Conservation (phyloP, 495 filamentous ascomycete species). For the Xylaria grammica region DNA sequence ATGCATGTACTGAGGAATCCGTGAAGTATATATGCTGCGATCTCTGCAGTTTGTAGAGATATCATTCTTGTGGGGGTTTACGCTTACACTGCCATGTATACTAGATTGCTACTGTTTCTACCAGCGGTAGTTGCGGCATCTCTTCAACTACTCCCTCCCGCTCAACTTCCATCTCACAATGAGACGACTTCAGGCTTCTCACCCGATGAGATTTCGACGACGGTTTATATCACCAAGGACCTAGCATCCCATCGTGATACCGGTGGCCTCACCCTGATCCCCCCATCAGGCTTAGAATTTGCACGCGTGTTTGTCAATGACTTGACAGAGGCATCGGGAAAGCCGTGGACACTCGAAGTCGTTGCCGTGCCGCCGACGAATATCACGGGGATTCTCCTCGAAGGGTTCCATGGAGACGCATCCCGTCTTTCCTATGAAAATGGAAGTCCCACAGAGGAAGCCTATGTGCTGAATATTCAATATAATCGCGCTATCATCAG, state of each 20-base stretch:
- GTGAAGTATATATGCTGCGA: not conserved
- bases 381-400: slow-evolving; percentile 20
- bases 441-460: slow-evolving; percentile 53
- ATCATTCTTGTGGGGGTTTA: too few species aligned
- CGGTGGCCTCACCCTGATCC: slow-evolving; percentile 58
- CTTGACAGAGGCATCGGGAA: slow-evolving; percentile 34
- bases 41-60: not conserved
- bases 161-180: not conserved
- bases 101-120: not conserved
- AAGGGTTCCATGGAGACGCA: slow-evolving; percentile 7
- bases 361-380: not conserved
- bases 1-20: not conserved
- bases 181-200: slow-evolving; percentile 8
- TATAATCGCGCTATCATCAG: slow-evolving; percentile 17
- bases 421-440: slow-evolving; percentile 51
- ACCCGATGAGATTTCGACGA: slow-evolving; percentile 8
- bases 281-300: slow-evolving; percentile 55
- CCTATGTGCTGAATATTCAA: slow-evolving; percentile 50
- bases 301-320: slow-evolving; percentile 53
- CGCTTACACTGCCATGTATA: slow-evolving; percentile 23
- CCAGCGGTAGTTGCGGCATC: slow-evolving; percentile 15
- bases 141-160: slow-evolving; percentile 18
- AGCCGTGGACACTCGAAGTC: slow-evolving; percentile 17
- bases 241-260: slow-evolving; percentile 34
- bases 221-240: slow-evolving; percentile 22